Evolutionary conservation across 176 grass and related monocot species (phyloP).

Genomic region (Areca catechu): DNA sequence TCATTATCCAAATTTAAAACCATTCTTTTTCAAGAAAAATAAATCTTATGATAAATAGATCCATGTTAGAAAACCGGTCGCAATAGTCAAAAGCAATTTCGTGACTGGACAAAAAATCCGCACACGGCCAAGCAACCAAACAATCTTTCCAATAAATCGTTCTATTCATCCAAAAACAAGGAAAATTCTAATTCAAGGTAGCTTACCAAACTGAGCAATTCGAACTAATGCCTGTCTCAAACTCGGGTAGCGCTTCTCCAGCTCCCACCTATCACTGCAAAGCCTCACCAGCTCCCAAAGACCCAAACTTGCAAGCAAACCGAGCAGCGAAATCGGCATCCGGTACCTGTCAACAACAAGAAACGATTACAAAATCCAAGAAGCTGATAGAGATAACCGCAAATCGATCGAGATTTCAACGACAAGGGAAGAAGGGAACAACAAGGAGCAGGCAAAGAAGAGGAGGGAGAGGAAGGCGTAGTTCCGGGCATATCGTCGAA

Average conservation of each 20-base stretch:
- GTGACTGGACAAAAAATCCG: too few species aligned
- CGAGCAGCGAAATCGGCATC: conserved; percentile 69
- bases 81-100: too few species aligned
- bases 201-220: conserved; percentile 44
- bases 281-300: conserved; percentile 70
- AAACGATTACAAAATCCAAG: neutral
- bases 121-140: too few species aligned
- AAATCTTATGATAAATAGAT: too few species aligned
- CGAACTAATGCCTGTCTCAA: conserved; percentile 39
- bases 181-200: too few species aligned
- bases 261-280: conserved; percentile 40
- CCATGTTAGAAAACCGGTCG: too few species aligned
- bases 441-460: conserved; percentile 85
- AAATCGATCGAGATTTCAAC: neutral
- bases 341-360: conserved; percentile 42
- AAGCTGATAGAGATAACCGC: neutral
- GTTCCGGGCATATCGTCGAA: conserved; percentile 74
- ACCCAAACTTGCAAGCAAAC: conserved; percentile 46
- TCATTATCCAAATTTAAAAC: too few species aligned
- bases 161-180: too few species aligned
- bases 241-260: conserved; percentile 29
- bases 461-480: conserved; percentile 59
- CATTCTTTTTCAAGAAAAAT: too few species aligned
- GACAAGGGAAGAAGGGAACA: neutral
- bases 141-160: too few species aligned